These are phyloP conservation scores for Leptodontidium sp. DNA, from an alignment of 2,329 filamentous ascomycete species.

Conservation along the genomic window DNA sequence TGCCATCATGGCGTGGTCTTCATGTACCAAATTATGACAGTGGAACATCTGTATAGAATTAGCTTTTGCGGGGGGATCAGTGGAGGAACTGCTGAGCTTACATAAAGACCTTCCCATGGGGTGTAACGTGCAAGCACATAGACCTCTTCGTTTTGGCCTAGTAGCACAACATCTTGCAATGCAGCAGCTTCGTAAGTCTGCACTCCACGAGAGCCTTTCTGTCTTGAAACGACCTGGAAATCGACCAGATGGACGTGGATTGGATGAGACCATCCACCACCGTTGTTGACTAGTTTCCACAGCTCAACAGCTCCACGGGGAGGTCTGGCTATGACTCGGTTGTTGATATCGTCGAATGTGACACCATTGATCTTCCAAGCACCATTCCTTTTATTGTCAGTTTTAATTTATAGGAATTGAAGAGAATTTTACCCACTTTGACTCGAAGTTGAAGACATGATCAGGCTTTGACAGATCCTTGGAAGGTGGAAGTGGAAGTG, in stretches of 20 bases:
- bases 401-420: not conserved
- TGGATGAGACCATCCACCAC: conserved; percentile 3
- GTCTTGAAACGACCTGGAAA: conserved; percentile 2
- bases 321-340: not conserved
- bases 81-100: not conserved
- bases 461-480: not conserved
- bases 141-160: not conserved
- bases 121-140: not conserved
- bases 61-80: not conserved
- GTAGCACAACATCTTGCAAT: not conserved
- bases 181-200: not conserved
- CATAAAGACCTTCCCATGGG: not conserved
- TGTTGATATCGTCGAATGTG: not conserved
- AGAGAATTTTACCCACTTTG: not conserved
- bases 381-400: not conserved
- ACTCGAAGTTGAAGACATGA: conserved; percentile 1
- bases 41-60: not conserved
- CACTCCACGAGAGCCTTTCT: not conserved
- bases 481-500: not conserved
- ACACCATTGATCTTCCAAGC: not conserved
- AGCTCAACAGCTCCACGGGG: not conserved
- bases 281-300: not conserved
- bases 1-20: conserved; percentile 5
- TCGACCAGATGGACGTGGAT: not conserved
- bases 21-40: not conserved